Percentiles rank a stretch among this genome's conserved stretches.
Conservation (phyloP, 331 rosid species). For the Quercus lobata region DNA sequence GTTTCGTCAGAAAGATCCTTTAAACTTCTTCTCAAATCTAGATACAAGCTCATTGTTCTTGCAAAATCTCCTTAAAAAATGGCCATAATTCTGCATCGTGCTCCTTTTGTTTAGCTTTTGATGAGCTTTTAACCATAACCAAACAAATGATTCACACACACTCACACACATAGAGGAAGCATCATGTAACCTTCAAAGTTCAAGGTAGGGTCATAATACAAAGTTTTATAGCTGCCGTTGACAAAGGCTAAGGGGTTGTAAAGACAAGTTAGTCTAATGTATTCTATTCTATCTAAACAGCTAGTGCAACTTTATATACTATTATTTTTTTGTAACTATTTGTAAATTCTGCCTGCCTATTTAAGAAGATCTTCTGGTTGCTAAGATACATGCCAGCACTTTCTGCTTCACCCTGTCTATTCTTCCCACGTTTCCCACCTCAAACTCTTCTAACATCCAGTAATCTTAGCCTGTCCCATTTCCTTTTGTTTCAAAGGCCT, state of each 20-base stretch:
- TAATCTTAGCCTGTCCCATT: slow-evolving; percentile 22
- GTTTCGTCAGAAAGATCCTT: slow-evolving; percentile 41
- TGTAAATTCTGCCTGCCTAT: slow-evolving; percentile 38
- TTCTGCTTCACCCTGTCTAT: slow-evolving; percentile 41
- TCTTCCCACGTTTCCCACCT: slow-evolving; percentile 35
- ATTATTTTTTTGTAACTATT: slow-evolving; percentile 33
- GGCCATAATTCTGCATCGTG: slow-evolving; percentile 51
- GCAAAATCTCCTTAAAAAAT: slow-evolving; percentile 54
- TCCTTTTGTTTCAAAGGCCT: slow-evolving; percentile 3
- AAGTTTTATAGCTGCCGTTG: slow-evolving; percentile 35
- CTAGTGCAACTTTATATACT: slow-evolving; percentile 40
- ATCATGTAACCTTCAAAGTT: slow-evolving; percentile 52
- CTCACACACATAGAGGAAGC: slow-evolving; percentile 47
- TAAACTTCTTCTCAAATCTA: slow-evolving; percentile 53
- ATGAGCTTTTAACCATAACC: slow-evolving; percentile 18
- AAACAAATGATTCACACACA: slow-evolving; percentile 13
- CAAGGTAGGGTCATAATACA: slow-evolving; percentile 39
- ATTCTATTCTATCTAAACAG: slow-evolving; percentile 61
- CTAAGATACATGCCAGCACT: slow-evolving; percentile 60
- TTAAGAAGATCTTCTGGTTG: slow-evolving; percentile 49
- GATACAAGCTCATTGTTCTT: slow-evolving; percentile 30
- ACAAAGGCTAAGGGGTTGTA: slow-evolving; percentile 41
- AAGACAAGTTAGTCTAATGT: slow-evolving; percentile 40
- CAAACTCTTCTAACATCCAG: slow-evolving; percentile 1
- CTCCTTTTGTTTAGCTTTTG: slow-evolving; percentile 28